These are phyloP conservation scores for Schoenoplectus tabernaemontani DNA, from an alignment of 202 grass and related monocot genomes.

Conservation along the genomic window DNA sequence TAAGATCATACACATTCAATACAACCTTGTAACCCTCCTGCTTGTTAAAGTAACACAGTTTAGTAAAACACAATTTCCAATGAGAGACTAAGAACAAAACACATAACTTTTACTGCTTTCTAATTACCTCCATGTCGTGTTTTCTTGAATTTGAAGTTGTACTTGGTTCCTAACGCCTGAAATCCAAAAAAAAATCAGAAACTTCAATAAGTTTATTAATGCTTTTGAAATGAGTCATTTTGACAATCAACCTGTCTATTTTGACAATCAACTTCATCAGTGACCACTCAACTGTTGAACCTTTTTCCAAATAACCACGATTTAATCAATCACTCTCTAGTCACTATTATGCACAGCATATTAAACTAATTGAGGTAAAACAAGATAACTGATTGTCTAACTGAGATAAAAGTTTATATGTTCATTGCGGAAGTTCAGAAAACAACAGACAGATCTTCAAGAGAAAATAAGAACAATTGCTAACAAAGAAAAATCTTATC, in stretches of 20 bases:
- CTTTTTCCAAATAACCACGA: background rate
- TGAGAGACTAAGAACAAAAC: background rate
- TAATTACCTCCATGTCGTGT: constrained; percentile 1
- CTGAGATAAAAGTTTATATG: too few species aligned
- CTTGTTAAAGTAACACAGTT: background rate
- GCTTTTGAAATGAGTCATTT: background rate
- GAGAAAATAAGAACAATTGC: too few species aligned
- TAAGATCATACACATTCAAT: constrained; percentile 88
- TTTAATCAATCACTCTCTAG: background rate
- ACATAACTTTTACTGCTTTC: background rate
- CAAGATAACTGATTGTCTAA: background rate
- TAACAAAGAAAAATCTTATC: too few species aligned
- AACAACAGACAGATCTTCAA: too few species aligned
- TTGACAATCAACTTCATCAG: background rate
- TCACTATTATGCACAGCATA: background rate
- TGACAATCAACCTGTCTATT: background rate
- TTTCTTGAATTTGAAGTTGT: background rate
- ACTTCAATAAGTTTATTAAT: background rate
- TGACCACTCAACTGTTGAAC: background rate
- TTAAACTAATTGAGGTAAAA: background rate
- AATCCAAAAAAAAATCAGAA: background rate
- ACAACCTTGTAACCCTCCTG: constrained; percentile 74
- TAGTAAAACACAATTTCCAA: background rate
- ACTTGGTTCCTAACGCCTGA: background rate
- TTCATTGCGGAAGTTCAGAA: too few species aligned